These are phyloP conservation scores for Boletus vermiculosoides DNA, from an alignment of 768 basidiomycete species.

Conservation along the genomic window DNA sequence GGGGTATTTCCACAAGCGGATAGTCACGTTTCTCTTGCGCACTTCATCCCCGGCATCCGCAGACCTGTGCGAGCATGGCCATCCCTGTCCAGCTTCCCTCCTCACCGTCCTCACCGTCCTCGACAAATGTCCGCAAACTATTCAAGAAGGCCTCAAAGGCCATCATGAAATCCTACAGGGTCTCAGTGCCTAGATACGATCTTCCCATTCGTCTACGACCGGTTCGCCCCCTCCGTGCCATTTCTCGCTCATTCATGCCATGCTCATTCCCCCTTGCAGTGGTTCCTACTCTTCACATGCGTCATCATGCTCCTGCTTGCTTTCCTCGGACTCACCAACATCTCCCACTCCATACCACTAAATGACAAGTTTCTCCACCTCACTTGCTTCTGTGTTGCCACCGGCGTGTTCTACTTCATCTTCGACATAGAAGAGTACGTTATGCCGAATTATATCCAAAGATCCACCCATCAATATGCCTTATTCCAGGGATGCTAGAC, in stretches of 20 bases:
- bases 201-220: conserved; percentile 71
- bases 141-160: conserved; percentile 48
- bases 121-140: conserved; percentile 33
- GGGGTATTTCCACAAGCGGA: conserved; percentile 7
- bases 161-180: conserved; percentile 69
- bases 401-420: conserved; percentile 82
- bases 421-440: conserved; percentile 87
- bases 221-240: conserved; percentile 36
- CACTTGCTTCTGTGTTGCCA: conserved; percentile 71
- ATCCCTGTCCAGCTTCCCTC: conserved; percentile 7
- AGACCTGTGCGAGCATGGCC: conserved; percentile 12
- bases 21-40: neutral
- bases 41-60: neutral
- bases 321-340: conserved; percentile 75
- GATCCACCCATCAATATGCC: neutral
- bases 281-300: conserved; percentile 75
- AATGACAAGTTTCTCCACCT: conserved; percentile 84
- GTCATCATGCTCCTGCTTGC: conserved; percentile 68
- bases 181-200: conserved; percentile 65
- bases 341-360: conserved; percentile 59
- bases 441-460: conserved; percentile 1
- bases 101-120: conserved; percentile 9
- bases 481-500: conserved; percentile 58
- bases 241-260: neutral
- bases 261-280: conserved; percentile 44